Base-by-base conservation (phyloP, 768 basidiomycete genomes). In the Termitomyces sp. region DNA sequence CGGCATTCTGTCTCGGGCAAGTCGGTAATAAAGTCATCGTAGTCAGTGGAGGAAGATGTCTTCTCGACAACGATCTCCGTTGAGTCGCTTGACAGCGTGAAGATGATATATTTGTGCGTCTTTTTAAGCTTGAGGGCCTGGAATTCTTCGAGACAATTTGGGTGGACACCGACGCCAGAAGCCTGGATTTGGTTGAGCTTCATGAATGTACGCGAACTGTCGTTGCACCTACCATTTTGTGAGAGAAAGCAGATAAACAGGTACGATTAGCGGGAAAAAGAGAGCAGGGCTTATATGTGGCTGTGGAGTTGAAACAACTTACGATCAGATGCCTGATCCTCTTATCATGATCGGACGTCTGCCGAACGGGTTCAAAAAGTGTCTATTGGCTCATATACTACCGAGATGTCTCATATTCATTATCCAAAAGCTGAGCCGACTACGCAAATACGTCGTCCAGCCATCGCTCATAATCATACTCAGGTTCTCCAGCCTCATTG, bases 401-500 rank as follows among this genome's bases (percentile, higher is more conserved):
- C 21, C n/a, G 41, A 23, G 23, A 33, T 21, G 8, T 23, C 19
- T 40, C 37, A 23, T 21, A 10, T 21, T 3, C 28, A 33, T 23
- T 19, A 38, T 28, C 35, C 47, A 56, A 23, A 35, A 52, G 15
- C 30, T 30, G 38, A 37, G 12, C 31, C 33, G 43, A 56, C 72
- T 76, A 85, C 56, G 75, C 79, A 67, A 94, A 91, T 14, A 92
- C 90, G 56, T 85, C 78, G 62, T 87, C 83, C 60, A 95, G 70
- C 87, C 91, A 94, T 31, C 76, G 73, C 63, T 93, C 90, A 64
- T 91, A 94, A 68, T 91, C 87, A 63, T 87, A 92, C 66, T 86
- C 83, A 5, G 77, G 71, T 64, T 90, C 89, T 23, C 81, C 86
- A 8, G 64, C 74, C 6, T 75, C 82, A 47, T 79, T 83, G 55